A percentile compares a stretch with the other conserved stretches of the same genome.
Evolutionary conservation across 768 basidiomycete genomes (phyloP).

Genomic region (Holtermannia corniformis): DNA sequence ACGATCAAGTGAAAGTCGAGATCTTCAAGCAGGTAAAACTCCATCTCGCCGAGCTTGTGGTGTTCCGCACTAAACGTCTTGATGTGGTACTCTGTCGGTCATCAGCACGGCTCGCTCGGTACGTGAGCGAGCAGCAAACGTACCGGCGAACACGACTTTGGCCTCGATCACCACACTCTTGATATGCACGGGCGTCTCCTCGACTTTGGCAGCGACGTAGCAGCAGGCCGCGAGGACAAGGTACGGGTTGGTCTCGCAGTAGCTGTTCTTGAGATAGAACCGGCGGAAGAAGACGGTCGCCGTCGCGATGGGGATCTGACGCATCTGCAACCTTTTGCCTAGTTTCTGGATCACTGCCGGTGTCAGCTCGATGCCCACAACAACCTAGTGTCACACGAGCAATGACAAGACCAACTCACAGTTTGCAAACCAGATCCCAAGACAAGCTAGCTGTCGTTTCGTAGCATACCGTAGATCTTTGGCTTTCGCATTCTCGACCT

Average conservation of each 20-base stretch:
- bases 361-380: neutral
- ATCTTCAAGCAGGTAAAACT: constrained; percentile 95
- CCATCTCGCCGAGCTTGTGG: constrained; percentile 93
- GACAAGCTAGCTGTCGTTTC: constrained; percentile 67
- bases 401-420: neutral
- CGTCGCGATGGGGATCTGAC: constrained; percentile 85
- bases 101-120: constrained; percentile 13
- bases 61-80: constrained; percentile 80
- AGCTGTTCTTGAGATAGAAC: constrained; percentile 93
- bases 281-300: constrained; percentile 89
- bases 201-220: constrained; percentile 94
- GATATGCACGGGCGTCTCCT: constrained; percentile 90
- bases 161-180: constrained; percentile 84
- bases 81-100: constrained; percentile 51
- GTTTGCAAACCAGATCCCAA: constrained; percentile 82
- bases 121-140: constrained; percentile 2
- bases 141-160: constrained; percentile 53
- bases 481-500: constrained; percentile 60
- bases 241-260: constrained; percentile 92
- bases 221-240: constrained; percentile 85
- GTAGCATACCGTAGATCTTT: constrained; percentile 72
- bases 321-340: constrained; percentile 67
- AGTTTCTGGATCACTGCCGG: constrained; percentile 75
- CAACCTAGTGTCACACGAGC: neutral
- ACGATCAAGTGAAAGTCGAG: constrained; percentile 87